phyloP scores from a whole-genome alignment of 176 grass and related monocot genomes.

The Bolboschoenus planiculmis region DNA sequence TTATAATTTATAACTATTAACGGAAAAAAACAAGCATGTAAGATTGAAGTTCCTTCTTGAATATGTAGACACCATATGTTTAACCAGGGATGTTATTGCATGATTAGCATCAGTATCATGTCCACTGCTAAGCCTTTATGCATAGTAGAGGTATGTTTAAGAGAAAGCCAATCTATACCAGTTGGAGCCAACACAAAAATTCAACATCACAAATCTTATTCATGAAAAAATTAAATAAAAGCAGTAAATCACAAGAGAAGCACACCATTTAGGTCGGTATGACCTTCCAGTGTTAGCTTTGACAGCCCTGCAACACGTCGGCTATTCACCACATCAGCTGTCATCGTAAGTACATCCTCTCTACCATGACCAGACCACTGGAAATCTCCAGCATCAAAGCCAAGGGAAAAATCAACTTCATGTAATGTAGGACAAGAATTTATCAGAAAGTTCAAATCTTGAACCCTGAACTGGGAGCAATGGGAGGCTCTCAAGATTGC shows the following conservation, averaged over 20 bases:
- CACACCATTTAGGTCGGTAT: background rate
- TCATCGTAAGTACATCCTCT: background rate
- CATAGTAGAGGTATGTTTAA: too few species aligned
- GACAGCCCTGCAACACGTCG: background rate
- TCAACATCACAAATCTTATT: background rate
- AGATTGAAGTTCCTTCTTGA: background rate
- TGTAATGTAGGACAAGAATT: background rate
- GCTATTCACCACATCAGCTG: background rate
- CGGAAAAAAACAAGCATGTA: background rate
- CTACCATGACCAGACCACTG: background rate
- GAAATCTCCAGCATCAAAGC: constrained; percentile 11
- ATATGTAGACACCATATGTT: background rate
- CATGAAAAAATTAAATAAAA: background rate
- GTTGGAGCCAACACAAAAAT: background rate
- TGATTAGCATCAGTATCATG: background rate
- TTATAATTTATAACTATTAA: background rate
- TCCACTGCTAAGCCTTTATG: background rate
- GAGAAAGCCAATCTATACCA: background rate
- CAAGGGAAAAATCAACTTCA: constrained; percentile 12
- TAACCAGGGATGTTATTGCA: background rate
- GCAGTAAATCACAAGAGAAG: background rate
- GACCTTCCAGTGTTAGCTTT: constrained; percentile 5
- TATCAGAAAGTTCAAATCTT: constrained; percentile 3
- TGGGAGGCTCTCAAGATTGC: background rate
- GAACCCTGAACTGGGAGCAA: constrained; percentile 4